These are phyloP conservation scores for Elaeis oleifera DNA, from an alignment of 202 grass and related monocot genomes.

Conservation along the genomic window DNA sequence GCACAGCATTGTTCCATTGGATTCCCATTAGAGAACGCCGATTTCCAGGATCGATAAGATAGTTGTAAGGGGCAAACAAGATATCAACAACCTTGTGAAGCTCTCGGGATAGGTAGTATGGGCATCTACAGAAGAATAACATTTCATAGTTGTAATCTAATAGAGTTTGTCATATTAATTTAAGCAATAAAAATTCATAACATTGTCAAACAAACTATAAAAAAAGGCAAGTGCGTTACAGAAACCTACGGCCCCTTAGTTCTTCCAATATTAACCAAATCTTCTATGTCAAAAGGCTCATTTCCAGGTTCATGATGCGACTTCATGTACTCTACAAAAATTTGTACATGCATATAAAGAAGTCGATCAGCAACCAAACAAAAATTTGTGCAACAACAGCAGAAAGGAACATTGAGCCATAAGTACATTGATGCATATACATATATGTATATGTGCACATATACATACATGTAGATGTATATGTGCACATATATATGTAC, in stretches of 20 bases:
- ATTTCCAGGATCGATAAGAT: conserved; percentile 94
- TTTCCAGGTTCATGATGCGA: conserved; percentile 54
- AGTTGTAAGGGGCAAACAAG: conserved; percentile 98
- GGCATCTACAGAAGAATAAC: conserved; percentile 50
- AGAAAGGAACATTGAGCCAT: no score
- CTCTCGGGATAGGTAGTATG: conserved; percentile 94
- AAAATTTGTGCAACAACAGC: no score
- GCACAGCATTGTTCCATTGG: conserved; percentile 75
- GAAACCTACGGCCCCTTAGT: conserved; percentile 68
- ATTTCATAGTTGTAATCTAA: conserved; percentile 10
- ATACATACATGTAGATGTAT: no score
- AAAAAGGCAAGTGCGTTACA: neutral
- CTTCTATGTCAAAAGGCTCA: conserved; percentile 97
- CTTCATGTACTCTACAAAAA: conserved; percentile 64
- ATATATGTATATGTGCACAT: no score
- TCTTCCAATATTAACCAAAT: conserved; percentile 78
- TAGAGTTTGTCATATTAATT: no score
- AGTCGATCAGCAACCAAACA: neutral
- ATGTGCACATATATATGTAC: no score
- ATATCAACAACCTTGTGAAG: conserved; percentile 84
- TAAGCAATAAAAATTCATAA: neutral
- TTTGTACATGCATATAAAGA: neutral
- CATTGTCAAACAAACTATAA: neutral
- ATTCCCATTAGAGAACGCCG: conserved; percentile 72
- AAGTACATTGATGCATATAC: no score